Base-by-base conservation (phyloP, 1,139 yeast species). In the Kodamaea sp. region DNA sequence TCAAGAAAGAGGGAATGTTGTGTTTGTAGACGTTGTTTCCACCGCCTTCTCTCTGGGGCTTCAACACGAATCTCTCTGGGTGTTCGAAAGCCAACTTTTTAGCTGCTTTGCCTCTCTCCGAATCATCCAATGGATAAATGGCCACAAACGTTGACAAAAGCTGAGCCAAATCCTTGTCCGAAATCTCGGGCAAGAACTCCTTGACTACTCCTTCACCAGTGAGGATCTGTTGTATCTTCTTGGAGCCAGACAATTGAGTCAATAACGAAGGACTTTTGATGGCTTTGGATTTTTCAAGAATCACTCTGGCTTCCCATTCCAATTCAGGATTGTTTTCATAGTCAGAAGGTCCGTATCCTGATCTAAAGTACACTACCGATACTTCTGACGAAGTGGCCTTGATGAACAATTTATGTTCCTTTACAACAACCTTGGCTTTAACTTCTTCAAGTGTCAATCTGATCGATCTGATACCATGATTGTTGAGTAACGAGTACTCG, bases 11-110 rank as follows among this genome's bases (percentile, higher is more conserved):
- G 2, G 97, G 96, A 37, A 92, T 92, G 47, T 87, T 83, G 29
- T 77, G 76, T 50, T 86, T 86, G 63, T 92, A 92, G 34, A 92
- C 75, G 56, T 92, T 92, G 60, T 92, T 89, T 15, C 98, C 98
- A 15, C 84, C 83, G 24, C 98, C 98, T 67, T 92, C 98, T 66
- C 98, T 78, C 61, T 94, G 98, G 3, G 98, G 98, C 55, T 92
- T 92, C 50, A 92, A 70, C 1, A 92, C 98, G 57, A 70, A 92
- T 22, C 73, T 71, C 39, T 76, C 76, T 1, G 97, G 92, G 1
- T 62, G 45, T 42, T 78, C 78, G 32, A 83, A 64, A 2, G 95
- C 96, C 33, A 87, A 61, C 40, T 73, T 65, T 41, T 77, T 78
- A 4, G 95, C 97, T 26, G 53, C 39, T 31, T 58, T 50, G 1